Percentiles rank a stretch among this genome's conserved stretches.
Evolutionary conservation across 805 yeast genomes (phyloP).

Genomic region (Metschnikowia santaceciliae): DNA sequence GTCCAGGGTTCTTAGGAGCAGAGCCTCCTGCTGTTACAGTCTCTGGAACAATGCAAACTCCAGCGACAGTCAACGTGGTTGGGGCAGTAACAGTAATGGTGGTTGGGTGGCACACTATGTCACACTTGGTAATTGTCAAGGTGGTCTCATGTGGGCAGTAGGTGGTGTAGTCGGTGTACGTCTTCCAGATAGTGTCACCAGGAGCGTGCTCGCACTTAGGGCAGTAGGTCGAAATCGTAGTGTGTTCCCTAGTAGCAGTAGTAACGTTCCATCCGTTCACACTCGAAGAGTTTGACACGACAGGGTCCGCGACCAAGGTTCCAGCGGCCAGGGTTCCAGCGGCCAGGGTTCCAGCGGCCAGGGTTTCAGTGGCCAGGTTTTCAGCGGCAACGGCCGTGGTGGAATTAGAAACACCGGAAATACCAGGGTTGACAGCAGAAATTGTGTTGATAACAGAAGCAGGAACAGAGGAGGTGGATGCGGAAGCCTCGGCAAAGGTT

Average conservation of each 20-base stretch:
- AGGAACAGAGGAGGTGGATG: not conserved
- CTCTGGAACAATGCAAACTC: constrained; percentile 21
- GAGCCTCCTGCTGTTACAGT: not conserved
- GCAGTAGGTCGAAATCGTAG: not conserved
- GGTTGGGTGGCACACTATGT: constrained; percentile 22
- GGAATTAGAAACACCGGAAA: too few relatives aligned
- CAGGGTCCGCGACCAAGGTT: too few relatives aligned
- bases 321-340: too few relatives aligned
- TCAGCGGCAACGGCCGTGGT: too few relatives aligned
- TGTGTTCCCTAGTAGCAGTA: not conserved
- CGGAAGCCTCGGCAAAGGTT: too few relatives aligned
- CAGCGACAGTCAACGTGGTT: constrained; percentile 30
- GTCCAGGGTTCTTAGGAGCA: too few relatives aligned
- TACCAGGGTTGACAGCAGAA: too few relatives aligned
- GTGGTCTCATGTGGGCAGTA: constrained; percentile 33
- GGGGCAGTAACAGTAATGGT: constrained; percentile 23
- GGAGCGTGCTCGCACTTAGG: not conserved
- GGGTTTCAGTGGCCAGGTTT: too few relatives aligned
- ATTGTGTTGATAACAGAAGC: too few relatives aligned
- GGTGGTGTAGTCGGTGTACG: constrained; percentile 29
- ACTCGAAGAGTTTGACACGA: too few relatives aligned
- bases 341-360: too few relatives aligned
- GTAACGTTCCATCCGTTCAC: not conserved
- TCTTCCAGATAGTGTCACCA: constrained; percentile 15
- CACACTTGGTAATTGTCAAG: constrained; percentile 30